These are phyloP conservation scores for Blastomyces percursus DNA, from an alignment of 2,329 filamentous ascomycete genomes.

Conservation along the genomic window DNA sequence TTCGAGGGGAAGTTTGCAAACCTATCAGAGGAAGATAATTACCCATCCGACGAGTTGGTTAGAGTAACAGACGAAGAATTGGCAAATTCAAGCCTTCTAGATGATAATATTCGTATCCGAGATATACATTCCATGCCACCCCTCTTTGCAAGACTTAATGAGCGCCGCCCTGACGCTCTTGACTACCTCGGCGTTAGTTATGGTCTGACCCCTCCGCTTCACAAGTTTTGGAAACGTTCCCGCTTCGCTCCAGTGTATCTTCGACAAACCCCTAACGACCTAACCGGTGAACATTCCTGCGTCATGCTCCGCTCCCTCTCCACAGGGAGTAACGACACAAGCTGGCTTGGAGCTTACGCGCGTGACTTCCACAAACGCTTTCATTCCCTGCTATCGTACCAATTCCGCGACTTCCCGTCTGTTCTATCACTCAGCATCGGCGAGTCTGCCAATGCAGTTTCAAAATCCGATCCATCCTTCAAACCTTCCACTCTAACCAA, in stretches of 20 bases:
- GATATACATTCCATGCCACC: slow-evolving; percentile 90
- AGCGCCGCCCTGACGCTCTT: slow-evolving; percentile 65
- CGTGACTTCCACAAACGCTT: slow-evolving; percentile 94
- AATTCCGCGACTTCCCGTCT: slow-evolving; percentile 74
- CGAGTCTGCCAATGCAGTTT: slow-evolving; percentile 66
- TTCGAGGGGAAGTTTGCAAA: slow-evolving; percentile 88
- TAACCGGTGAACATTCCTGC: slow-evolving; percentile 94
- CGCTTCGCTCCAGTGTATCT: slow-evolving; percentile 84
- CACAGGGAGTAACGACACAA: slow-evolving; percentile 50
- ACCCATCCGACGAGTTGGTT: slow-evolving; percentile 50
- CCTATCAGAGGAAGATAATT: slow-evolving; percentile 59
- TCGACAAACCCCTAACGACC: slow-evolving; percentile 86
- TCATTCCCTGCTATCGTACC: slow-evolving; percentile 76
- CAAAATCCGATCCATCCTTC: slow-evolving; percentile 52
- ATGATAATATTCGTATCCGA: slow-evolving; percentile 80
- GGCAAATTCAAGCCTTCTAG: slow-evolving; percentile 60
- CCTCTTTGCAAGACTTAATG: slow-evolving; percentile 75
- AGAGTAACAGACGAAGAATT: slow-evolving; percentile 76
- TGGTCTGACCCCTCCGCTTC: slow-evolving; percentile 72
- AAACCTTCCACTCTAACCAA: slow-evolving; percentile 54
- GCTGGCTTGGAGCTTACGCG: slow-evolving; percentile 84
- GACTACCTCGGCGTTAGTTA: slow-evolving; percentile 96
- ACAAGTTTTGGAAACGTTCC: slow-evolving; percentile 94
- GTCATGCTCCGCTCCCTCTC: slow-evolving; percentile 83
- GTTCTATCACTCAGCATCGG: slow-evolving; percentile 75